These are phyloP conservation scores for Teratosphaeria zuluensis DNA, from an alignment of 2,329 filamentous ascomycete genomes.

Conservation along the genomic window DNA sequence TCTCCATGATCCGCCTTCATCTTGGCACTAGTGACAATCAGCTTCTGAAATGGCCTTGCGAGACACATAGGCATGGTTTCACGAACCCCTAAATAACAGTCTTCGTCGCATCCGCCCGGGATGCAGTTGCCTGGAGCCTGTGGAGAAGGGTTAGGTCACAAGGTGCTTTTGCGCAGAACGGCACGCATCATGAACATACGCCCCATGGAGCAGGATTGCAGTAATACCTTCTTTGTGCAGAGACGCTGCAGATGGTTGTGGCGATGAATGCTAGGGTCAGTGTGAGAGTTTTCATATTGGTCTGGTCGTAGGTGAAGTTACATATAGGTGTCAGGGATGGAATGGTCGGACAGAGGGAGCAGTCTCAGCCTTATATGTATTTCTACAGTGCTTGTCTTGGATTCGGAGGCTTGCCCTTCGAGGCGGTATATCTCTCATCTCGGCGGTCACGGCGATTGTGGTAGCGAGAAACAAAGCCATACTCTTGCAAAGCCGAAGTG, in stretches of 20 bases:
- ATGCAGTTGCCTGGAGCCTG: background rate
- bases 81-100: background rate
- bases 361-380: too few relatives aligned
- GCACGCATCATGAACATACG: background rate
- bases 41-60: background rate
- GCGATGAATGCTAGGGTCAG: background rate
- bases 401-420: too few relatives aligned
- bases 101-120: background rate
- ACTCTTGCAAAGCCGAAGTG: too few relatives aligned
- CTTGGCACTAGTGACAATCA: background rate
- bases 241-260: background rate
- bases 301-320: background rate
- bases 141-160: background rate
- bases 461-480: too few relatives aligned
- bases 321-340: too few relatives aligned
- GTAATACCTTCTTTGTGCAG: background rate
- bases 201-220: background rate
- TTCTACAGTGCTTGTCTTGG: too few relatives aligned
- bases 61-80: background rate
- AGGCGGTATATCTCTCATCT: too few relatives aligned
- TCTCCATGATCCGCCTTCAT: background rate
- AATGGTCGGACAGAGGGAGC: too few relatives aligned
- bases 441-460: too few relatives aligned
- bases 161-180: background rate
- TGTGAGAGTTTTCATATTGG: background rate